Percentiles rank a stretch among this genome's conserved stretches.
Evolutionary conservation across 345 rosid species (phyloP).

Genomic region (Eucalyptus albens): DNA sequence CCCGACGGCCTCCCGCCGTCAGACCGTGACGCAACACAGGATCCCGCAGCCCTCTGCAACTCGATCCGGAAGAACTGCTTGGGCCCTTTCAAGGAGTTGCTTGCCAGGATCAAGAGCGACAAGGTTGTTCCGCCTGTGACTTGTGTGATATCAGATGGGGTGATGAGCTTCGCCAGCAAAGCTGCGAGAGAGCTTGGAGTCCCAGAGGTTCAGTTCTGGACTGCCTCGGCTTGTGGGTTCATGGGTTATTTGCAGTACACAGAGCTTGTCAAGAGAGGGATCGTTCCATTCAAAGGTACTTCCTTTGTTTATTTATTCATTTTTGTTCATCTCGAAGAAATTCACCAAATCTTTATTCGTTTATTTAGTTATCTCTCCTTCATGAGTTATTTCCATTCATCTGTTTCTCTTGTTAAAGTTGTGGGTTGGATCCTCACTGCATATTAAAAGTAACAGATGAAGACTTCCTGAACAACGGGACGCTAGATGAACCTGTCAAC

Average conservation of each 20-base stretch:
- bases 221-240: constrained; percentile 18
- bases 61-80: neutral
- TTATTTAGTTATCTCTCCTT: neutral
- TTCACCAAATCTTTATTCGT: neutral
- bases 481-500: constrained; percentile 7
- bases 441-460: constrained; percentile 5
- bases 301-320: neutral
- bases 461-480: constrained; percentile 3
- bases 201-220: constrained; percentile 14
- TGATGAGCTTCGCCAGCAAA: neutral
- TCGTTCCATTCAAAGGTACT: constrained; percentile 21
- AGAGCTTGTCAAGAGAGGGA: constrained; percentile 10
- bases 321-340: neutral
- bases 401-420: neutral
- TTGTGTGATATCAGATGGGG: constrained; percentile 14
- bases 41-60: neutral
- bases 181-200: constrained; percentile 14
- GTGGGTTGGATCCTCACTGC: neutral
- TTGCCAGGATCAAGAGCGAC: neutral
- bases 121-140: constrained; percentile 2
- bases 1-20: constrained; percentile 13
- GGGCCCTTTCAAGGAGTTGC: constrained; percentile 5
- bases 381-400: neutral
- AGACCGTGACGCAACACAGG: neutral
- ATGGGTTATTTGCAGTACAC: constrained; percentile 11